A percentile compares a stretch with the other conserved stretches of the same genome.
Conservation (phyloP, 2,329 filamentous ascomycete species). For the Pezicula radicicola region DNA sequence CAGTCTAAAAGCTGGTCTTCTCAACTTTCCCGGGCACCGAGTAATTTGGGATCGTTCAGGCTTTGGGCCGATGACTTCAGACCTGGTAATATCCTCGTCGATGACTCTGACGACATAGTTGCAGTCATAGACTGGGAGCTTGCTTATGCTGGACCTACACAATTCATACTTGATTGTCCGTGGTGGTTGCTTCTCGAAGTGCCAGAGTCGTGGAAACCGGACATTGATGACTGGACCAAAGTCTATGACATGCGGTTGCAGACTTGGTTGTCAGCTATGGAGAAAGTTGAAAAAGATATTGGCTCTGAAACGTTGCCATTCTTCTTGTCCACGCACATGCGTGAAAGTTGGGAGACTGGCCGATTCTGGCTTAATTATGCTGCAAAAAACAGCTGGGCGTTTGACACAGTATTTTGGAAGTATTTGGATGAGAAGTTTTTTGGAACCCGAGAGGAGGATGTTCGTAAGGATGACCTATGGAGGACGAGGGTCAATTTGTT, state of each 20-base stretch:
- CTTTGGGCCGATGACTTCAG: constrained; percentile 32
- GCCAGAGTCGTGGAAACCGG: constrained; percentile 29
- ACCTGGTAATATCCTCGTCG: constrained; percentile 29
- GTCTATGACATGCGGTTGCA: constrained; percentile 28
- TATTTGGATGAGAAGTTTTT: constrained; percentile 22
- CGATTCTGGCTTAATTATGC: constrained; percentile 31
- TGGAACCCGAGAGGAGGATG: constrained; percentile 9
- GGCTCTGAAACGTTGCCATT: constrained; percentile 3
- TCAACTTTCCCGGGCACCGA: constrained; percentile 10
- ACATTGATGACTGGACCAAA: constrained; percentile 26
- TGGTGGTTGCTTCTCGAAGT: constrained; percentile 34
- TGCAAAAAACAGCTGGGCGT: constrained; percentile 22
- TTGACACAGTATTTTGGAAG: constrained; percentile 23
- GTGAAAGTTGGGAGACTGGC: constrained; percentile 30
- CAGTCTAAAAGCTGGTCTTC: constrained; percentile 5
- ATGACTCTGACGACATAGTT: constrained; percentile 22
- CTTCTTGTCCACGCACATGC: constrained; percentile 27
- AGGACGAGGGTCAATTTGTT: constrained; percentile 25
- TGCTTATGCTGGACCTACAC: constrained; percentile 28
- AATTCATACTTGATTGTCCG: constrained; percentile 31
- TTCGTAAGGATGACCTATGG: constrained; percentile 15
- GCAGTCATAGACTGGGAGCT: constrained; percentile 39
- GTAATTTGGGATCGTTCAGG: constrained; percentile 12
- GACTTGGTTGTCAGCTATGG: constrained; percentile 29
- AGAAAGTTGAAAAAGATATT: constrained; percentile 22